Base-by-base conservation (phyloP, 2,329 filamentous ascomycete genomes). In the Cryphonectria japonica region DNA sequence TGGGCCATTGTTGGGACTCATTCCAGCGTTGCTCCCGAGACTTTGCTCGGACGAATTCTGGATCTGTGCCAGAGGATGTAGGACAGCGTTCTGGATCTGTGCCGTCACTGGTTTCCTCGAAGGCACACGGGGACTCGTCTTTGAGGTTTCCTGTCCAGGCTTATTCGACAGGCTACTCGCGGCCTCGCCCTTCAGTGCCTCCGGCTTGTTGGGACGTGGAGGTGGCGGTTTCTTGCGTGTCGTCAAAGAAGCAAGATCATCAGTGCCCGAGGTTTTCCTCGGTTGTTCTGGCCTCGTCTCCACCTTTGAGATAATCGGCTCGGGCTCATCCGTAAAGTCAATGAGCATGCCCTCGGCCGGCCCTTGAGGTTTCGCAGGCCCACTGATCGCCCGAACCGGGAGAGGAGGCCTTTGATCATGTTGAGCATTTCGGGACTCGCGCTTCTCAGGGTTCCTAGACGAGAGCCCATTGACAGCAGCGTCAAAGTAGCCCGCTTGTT, bases 401-500 rank as follows among this genome's bases (percentile, higher is more conserved):
- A 81, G 74, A 1, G 71, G 73, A 14, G 83, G 82, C 41, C 79
- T 76, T 43, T 66, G 69, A 0, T 66, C 54, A 11, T 69, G 70
- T 16, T 78, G 72, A 22, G 79, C 76, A 22, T 39, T 29, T 14
- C 37, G 72, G 2, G 74, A 68, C 61, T 71, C 74, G 41, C 73
- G 72, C 72, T 68, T 72, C 19, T 54, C 77, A n/a, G 77, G 74
- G 32, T 75, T 69, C 62, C 76, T 79, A 43, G 76, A 4, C 76
- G 77, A 0, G 74, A 66, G 65, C 13, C 78, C 68, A 14, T 81
- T 78, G 67, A 83, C 83, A 0, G 82, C 79, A 1, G 89, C 86
- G 74, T 97, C 93, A 77, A 98, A 98, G 79, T 96, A 98, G 0
- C 88, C 89, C 16, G 89, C 85, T 63, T 84, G 85, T 52, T 92